Evolutionary conservation across 2,329 filamentous ascomycete species (phyloP).

Genomic region (Colletotrichum tanaceti): DNA sequence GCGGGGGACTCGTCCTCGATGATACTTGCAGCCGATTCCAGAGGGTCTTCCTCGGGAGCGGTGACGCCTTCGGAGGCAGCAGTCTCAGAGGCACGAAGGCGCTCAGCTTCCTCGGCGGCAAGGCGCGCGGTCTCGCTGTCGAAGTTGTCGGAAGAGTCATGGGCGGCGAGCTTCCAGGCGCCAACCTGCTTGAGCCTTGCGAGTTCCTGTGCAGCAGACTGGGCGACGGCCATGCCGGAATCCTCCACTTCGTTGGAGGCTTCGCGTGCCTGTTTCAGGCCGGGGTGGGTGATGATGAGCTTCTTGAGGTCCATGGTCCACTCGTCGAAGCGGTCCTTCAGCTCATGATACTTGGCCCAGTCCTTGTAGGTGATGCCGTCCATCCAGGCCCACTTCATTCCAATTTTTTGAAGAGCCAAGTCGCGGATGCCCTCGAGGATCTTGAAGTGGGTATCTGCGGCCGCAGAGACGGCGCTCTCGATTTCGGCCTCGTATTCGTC

Average conservation of each 20-base stretch:
- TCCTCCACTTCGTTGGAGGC: slow-evolving; percentile 78
- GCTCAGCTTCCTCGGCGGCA: slow-evolving; percentile 60
- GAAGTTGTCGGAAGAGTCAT: slow-evolving; percentile 83
- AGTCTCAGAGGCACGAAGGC: slow-evolving; percentile 49
- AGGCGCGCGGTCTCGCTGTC: slow-evolving; percentile 72
- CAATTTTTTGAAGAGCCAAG: slow-evolving; percentile 88
- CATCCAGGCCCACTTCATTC: slow-evolving; percentile 95
- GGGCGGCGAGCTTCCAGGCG: slow-evolving; percentile 81
- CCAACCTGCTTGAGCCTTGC: slow-evolving; percentile 84
- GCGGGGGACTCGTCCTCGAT: slow-evolving; percentile 40
- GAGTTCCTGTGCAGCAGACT: slow-evolving; percentile 83
- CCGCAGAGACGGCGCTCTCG: slow-evolving; percentile 73
- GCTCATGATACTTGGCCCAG: slow-evolving; percentile 92
- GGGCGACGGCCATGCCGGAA: slow-evolving; percentile 82
- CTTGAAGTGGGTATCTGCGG: slow-evolving; percentile 82
- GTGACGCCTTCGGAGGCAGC: slow-evolving; percentile 38
- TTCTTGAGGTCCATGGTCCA: slow-evolving; percentile 87
- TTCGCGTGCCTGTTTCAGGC: slow-evolving; percentile 74
- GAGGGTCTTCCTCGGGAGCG: slow-evolving; percentile 39
- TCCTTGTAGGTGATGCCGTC: slow-evolving; percentile 97
- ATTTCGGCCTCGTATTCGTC: slow-evolving; percentile 77
- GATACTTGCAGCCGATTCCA: slow-evolving; percentile 38
- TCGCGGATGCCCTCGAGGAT: slow-evolving; percentile 86
- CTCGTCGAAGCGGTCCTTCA: slow-evolving; percentile 84
- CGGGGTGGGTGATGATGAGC: slow-evolving; percentile 79